phyloP scores from a whole-genome alignment of 345 rosid genomes.

The Salix dunnii region DNA sequence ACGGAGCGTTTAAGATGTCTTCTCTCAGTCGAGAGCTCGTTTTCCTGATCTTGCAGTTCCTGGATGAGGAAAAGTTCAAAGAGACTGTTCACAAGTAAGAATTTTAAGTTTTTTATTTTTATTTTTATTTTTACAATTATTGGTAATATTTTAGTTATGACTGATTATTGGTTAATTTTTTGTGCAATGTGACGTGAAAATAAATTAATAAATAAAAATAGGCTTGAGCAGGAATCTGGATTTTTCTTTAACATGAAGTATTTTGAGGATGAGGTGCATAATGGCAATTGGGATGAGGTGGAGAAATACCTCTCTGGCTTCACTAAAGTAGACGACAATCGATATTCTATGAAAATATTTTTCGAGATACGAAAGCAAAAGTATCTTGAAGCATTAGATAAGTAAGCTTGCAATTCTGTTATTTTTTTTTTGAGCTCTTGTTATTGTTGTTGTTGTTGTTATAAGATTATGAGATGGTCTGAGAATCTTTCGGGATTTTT shows the following conservation, averaged over 20 bases:
- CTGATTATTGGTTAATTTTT: conserved; percentile 20
- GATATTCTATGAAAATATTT: conserved; percentile 97
- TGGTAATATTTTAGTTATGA: neutral
- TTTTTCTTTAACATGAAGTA: conserved; percentile 98
- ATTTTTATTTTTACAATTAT: neutral
- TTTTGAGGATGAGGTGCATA: conserved; percentile 97
- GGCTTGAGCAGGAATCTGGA: conserved; percentile 99
- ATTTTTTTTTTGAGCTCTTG: neutral
- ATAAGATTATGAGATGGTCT: neutral
- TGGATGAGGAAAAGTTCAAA: conserved; percentile 97
- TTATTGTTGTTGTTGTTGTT: neutral
- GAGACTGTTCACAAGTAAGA: conserved; percentile 97
- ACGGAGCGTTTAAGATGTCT: conserved; percentile 59
- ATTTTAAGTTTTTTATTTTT: conserved; percentile 1
- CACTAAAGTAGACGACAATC: conserved; percentile 94
- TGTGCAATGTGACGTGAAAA: conserved; percentile 10
- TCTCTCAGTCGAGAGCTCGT: conserved; percentile 99
- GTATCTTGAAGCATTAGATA: conserved; percentile 97
- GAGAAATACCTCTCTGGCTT: conserved; percentile 97
- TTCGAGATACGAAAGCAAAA: conserved; percentile 99
- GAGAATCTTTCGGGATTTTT: conserved; percentile 4
- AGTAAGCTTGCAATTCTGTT: conserved; percentile 40
- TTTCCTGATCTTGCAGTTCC: conserved; percentile 96
- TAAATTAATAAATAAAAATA: conserved; percentile 21
- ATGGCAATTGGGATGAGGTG: conserved; percentile 98